Conservation (phyloP, 108 stramenopile genomes). For the Seminavis robusta region DNA sequence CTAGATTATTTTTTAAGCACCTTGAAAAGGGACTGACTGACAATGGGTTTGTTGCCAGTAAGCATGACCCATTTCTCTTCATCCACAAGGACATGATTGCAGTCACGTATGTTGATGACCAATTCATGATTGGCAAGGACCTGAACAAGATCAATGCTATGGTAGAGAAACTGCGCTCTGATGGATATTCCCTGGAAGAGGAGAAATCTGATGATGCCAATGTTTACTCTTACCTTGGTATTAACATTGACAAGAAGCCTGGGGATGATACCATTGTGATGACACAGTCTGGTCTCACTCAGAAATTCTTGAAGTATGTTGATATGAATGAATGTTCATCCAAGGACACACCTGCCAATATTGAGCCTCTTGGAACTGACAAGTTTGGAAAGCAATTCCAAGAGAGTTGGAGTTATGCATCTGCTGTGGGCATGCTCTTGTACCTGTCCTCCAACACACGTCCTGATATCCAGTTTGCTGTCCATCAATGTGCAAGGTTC, state of each 20-base stretch:
- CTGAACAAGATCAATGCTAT: not conserved
- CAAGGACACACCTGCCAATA: conserved; percentile 1
- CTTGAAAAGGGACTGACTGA: conserved; percentile 7
- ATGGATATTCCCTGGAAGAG: not conserved
- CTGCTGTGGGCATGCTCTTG: conserved; percentile 27
- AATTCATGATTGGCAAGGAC: not conserved
- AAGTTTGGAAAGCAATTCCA: conserved; percentile 4
- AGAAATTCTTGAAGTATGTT: conserved; percentile 38
- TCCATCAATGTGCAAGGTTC: conserved; percentile 30
- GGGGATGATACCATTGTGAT: conserved; percentile 6
- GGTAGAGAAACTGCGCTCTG: not conserved
- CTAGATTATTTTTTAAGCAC: conserved; percentile 21
- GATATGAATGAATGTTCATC: conserved; percentile 34
- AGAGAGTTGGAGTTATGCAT: conserved; percentile 3
- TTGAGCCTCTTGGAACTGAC: conserved; percentile 6
- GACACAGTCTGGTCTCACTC: conserved; percentile 44
- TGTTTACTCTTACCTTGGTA: not conserved
- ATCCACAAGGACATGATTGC: conserved; percentile 20
- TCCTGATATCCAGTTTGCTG: conserved; percentile 34
- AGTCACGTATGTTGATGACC: conserved; percentile 41
- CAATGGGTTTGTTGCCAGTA: conserved; percentile 15
- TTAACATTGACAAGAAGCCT: not conserved
- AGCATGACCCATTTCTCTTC: conserved; percentile 42
- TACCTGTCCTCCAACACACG: conserved; percentile 23
- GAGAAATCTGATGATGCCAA: not conserved